Evolutionary conservation across 2,329 filamentous ascomycete genomes (phyloP).

Genomic region (Graphiopsis chlorocephala): DNA sequence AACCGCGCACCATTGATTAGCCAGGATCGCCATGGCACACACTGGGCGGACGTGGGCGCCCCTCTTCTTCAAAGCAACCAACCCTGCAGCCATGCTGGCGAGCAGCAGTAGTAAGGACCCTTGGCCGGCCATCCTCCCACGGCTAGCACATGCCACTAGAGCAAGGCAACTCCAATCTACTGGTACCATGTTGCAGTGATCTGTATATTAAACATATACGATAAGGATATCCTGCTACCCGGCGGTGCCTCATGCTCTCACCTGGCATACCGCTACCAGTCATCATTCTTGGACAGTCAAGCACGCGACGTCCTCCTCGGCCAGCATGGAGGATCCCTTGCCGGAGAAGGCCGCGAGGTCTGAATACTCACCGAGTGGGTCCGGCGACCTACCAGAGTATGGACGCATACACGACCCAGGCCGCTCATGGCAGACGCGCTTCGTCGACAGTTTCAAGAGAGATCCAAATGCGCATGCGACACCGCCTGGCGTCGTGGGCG

Average conservation of each 20-base stretch:
- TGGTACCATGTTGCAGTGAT: conserved; percentile 1
- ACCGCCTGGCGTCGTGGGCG: conserved; percentile 46
- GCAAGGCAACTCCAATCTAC: conserved; percentile 15
- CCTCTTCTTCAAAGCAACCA: conserved; percentile 7
- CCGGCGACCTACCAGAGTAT: conserved; percentile 17
- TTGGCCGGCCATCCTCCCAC: background rate
- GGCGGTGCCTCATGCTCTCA: background rate
- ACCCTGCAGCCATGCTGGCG: conserved; percentile 12
- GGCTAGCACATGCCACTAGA: conserved; percentile 12
- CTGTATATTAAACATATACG: background rate
- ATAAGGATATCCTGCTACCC: background rate
- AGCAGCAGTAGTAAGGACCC: background rate
- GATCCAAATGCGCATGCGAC: conserved; percentile 57
- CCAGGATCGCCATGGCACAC: conserved; percentile 13
- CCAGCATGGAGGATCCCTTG: conserved; percentile 25
- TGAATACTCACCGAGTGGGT: conserved; percentile 23
- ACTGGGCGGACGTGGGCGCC: background rate
- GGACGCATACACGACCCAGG: conserved; percentile 1
- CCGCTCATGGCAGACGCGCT: conserved; percentile 25
- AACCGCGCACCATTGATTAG: conserved; percentile 1
- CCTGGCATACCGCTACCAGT: background rate
- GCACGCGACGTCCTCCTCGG: background rate
- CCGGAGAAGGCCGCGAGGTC: conserved; percentile 19
- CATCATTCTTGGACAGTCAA: background rate
- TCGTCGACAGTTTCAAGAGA: conserved; percentile 63